Conservation (phyloP, 768 basidiomycete species). For the Nidularia sp. region DNA sequence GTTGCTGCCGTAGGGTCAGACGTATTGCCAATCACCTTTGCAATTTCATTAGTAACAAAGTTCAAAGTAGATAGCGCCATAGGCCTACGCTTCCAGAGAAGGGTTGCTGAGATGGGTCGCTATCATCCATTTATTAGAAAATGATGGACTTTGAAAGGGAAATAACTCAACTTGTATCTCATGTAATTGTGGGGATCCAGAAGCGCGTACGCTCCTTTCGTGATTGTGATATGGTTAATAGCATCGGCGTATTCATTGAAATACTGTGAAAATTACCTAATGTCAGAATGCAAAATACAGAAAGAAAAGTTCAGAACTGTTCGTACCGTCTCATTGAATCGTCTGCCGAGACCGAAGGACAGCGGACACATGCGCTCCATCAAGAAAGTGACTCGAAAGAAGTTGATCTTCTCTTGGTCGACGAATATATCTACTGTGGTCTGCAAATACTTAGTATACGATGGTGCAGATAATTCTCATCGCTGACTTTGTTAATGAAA, state of each 20-base stretch:
- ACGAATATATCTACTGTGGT: conserved; percentile 42
- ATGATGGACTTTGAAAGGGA: background rate
- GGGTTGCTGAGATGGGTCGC: conserved; percentile 40
- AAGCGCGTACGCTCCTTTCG: conserved; percentile 37
- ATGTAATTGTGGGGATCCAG: conserved; percentile 47
- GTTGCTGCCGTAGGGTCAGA: conserved; percentile 41
- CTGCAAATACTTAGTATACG: conserved; percentile 11
- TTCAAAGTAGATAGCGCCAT: background rate
- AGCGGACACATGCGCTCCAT: conserved; percentile 43
- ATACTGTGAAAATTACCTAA: conserved; percentile 25
- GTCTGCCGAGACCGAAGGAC: conserved; percentile 30
- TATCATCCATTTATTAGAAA: conserved; percentile 6
- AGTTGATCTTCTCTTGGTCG: conserved; percentile 43
- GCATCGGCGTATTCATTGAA: conserved; percentile 39
- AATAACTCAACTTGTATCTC: conserved; percentile 37
- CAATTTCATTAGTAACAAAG: background rate
- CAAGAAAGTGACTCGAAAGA: conserved; percentile 45
- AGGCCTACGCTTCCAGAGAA: conserved; percentile 35
- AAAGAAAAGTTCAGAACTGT: background rate
- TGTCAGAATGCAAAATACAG: background rate
- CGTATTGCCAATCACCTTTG: conserved; percentile 39
- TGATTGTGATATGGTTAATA: conserved; percentile 36
- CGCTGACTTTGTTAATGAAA: conserved; percentile 47
- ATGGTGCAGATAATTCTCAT: background rate
- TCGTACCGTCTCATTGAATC: conserved; percentile 41